phyloP scores from a whole-genome alignment of 2,329 filamentous ascomycete genomes.

The Verticillium zaregamsianum region DNA sequence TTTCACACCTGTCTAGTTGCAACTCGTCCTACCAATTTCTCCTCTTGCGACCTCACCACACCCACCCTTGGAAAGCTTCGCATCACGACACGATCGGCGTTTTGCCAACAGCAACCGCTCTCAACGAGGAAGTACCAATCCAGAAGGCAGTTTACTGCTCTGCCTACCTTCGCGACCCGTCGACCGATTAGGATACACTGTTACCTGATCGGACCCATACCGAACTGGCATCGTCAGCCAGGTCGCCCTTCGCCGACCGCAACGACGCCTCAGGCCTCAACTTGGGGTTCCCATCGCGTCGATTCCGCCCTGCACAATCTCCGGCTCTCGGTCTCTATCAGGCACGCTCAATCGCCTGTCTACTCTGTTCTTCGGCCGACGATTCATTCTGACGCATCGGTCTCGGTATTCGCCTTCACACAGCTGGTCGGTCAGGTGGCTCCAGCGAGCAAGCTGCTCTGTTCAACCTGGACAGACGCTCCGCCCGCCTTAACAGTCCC shows the following conservation, averaged over 20 bases:
- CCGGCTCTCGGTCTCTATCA: not conserved
- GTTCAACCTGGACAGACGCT: conserved; percentile 10
- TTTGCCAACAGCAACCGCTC: not conserved
- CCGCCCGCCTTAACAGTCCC: conserved; percentile 2
- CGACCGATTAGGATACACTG: not conserved
- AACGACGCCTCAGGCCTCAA: not conserved
- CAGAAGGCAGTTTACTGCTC: not conserved
- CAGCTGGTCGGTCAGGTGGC: not conserved
- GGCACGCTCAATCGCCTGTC: not conserved
- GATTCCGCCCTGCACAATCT: not conserved
- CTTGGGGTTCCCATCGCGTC: not conserved
- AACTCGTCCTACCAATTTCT: not conserved
- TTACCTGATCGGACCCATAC: not conserved
- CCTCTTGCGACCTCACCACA: not conserved
- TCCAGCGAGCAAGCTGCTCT: conserved; percentile 6
- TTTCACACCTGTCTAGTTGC: not conserved
- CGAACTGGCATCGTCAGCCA: not conserved
- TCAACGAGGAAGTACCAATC: not conserved
- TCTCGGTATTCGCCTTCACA: not conserved
- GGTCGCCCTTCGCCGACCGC: not conserved
- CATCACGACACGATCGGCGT: not conserved
- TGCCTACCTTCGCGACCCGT: not conserved
- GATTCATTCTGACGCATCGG: not conserved
- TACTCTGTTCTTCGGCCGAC: not conserved
- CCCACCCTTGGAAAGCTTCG: not conserved